A percentile compares a stretch with the other conserved stretches of the same genome.
Conservation (phyloP, 192 early-diverging fungal genomes). For the Chytriomyces confervae region DNA sequence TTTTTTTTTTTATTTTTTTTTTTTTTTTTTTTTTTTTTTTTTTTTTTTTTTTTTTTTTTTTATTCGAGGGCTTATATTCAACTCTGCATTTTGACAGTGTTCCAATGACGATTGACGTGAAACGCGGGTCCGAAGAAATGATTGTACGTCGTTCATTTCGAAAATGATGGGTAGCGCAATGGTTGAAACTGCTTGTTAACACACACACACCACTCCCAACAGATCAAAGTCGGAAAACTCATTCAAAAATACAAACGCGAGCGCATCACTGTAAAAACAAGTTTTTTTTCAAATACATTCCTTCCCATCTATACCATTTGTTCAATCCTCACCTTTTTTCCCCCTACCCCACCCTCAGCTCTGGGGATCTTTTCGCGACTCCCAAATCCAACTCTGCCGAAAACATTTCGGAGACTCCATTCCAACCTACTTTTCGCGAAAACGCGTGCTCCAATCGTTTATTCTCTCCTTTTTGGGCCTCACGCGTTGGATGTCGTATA, state of each 20-base stretch:
- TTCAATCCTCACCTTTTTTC: no score
- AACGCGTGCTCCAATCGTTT: conserved; percentile 23
- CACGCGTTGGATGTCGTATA: conserved; percentile 40
- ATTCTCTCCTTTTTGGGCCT: conserved; percentile 44
- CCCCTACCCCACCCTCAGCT: no score
- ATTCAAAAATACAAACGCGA: conserved; percentile 44
- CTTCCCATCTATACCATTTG: no score
- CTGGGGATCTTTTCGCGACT: conserved; percentile 50
- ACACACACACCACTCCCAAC: no score
- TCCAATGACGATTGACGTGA: conserved; percentile 60
- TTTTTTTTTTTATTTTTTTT: no score
- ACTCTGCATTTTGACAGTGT: conserved; percentile 21
- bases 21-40: not conserved
- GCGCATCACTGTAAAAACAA: conserved; percentile 39
- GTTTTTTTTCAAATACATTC: no score
- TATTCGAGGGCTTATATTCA: not conserved
- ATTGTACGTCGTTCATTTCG: conserved; percentile 16
- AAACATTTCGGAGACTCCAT: conserved; percentile 46
- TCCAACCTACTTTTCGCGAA: conserved; percentile 49
- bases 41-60: not conserved
- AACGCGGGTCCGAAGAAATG: conserved; percentile 47
- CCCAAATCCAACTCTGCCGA: conserved; percentile 33
- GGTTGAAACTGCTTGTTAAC: no score
- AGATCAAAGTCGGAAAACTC: conserved; percentile 47
- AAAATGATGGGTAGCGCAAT: not conserved